Evolutionary conservation across 257 asterid species (phyloP).

Genomic region (Primulina huaijiensis): DNA sequence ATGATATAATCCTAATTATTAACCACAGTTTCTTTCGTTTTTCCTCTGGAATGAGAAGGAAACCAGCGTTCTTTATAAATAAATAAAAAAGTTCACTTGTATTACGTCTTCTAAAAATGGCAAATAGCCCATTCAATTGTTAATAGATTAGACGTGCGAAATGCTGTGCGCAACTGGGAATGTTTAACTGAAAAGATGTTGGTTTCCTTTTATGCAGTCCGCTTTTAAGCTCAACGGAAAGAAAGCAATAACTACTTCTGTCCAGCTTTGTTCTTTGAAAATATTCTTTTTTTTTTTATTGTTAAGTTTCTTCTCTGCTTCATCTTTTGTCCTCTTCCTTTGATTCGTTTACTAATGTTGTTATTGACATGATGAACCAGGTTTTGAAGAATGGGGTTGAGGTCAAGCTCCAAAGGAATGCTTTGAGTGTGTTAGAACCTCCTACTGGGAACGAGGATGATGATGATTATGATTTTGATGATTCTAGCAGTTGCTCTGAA

Average conservation of each 20-base stretch:
- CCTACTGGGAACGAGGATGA: conserved; percentile 91
- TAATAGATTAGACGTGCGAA: conserved; percentile 5
- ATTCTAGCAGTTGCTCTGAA: conserved; percentile 82
- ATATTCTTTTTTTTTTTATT: background rate
- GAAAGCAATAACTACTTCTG: background rate
- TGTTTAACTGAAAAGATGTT: background rate
- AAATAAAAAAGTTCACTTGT: background rate
- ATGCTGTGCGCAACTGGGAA: conserved; percentile 3
- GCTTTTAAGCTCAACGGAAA: conserved; percentile 9
- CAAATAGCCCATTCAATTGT: conserved; percentile 6
- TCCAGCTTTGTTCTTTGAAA: background rate
- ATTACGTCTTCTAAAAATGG: background rate
- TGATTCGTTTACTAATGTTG: background rate
- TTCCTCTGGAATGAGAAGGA: background rate
- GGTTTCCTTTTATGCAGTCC: conserved; percentile 1
- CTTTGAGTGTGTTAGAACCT: conserved; percentile 84
- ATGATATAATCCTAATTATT: background rate
- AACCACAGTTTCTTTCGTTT: background rate
- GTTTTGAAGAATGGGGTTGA: conserved; percentile 93
- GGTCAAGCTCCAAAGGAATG: conserved; percentile 93
- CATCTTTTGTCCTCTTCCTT: background rate
- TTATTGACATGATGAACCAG: conserved; percentile 33
- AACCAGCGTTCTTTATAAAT: background rate
- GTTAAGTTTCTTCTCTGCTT: background rate
- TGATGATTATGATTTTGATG: conserved; percentile 62